These are phyloP conservation scores for Fusarium sp. DNA, from an alignment of 2,329 filamentous ascomycete species.

Conservation along the genomic window DNA sequence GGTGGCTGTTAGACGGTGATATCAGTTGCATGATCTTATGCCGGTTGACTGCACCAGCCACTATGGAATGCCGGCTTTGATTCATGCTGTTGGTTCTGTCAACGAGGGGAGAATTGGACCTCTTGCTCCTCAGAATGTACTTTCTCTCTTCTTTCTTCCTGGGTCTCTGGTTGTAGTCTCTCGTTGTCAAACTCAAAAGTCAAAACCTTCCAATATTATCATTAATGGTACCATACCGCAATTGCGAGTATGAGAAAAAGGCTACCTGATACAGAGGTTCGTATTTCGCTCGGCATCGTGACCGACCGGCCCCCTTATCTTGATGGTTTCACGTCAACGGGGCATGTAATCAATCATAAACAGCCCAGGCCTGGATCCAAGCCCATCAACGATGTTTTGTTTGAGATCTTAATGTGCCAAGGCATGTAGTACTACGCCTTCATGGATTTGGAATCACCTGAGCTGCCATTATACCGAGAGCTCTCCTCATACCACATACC, in stretches of 20 bases:
- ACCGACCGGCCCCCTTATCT: not conserved
- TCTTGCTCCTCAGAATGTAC: no score
- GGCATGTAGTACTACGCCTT: not conserved
- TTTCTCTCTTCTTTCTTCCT: not conserved
- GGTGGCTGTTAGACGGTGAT: not conserved
- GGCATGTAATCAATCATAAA: not conserved
- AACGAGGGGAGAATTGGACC: not conserved
- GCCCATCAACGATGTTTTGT: no score
- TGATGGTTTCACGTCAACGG: no score
- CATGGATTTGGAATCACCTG: not conserved
- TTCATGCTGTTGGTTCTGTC: not conserved
- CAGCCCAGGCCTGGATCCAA: not conserved
- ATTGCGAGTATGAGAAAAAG: no score
- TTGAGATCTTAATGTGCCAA: not conserved
- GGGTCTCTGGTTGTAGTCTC: not conserved
- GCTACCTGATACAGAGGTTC: fast-evolving
- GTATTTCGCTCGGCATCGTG: not conserved
- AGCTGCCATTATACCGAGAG: not conserved
- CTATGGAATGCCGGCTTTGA: not conserved
- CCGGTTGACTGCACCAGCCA: not conserved
- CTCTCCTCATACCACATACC: not conserved
- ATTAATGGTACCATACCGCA: no score
- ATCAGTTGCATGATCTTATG: not conserved
- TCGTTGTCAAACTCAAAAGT: not conserved
- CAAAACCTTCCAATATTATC: no score